Conservation (phyloP, 129 eudicot species). For the Pittosporum tobira region DNA sequence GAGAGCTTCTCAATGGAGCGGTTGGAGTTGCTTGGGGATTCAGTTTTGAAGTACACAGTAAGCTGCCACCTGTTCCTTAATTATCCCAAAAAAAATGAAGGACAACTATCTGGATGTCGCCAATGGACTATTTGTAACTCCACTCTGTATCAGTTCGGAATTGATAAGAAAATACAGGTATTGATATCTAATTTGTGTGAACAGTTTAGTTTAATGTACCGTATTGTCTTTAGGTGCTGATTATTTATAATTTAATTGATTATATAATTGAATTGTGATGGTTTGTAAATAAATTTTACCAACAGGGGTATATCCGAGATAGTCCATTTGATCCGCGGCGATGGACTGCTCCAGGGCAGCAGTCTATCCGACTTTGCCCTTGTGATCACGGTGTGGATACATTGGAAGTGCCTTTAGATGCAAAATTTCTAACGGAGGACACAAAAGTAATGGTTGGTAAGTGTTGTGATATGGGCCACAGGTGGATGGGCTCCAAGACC, state of each 20-base stretch:
- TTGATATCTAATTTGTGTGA: not conserved
- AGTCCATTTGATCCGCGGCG: constrained; percentile 79
- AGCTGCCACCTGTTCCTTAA: constrained; percentile 72
- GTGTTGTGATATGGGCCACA: constrained; percentile 75
- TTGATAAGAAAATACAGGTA: constrained; percentile 51
- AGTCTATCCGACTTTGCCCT: constrained; percentile 47
- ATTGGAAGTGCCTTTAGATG: constrained; percentile 50
- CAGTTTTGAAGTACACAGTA: constrained; percentile 71
- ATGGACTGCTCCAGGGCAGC: constrained; percentile 94
- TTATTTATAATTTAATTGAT: not conserved
- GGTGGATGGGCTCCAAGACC: constrained; percentile 91
- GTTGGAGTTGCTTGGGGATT: constrained; percentile 93
- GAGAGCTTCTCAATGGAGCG: constrained; percentile 94
- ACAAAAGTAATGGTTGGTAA: constrained; percentile 43
- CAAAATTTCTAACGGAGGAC: constrained; percentile 39
- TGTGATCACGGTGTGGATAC: constrained; percentile 73
- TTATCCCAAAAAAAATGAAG: constrained; percentile 63
- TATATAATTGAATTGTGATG: not conserved
- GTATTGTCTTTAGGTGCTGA: not conserved
- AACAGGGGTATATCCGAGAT: constrained; percentile 68
- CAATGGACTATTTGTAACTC: constrained; percentile 55
- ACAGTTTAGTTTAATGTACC: not conserved
- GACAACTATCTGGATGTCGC: constrained; percentile 50
- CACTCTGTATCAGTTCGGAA: constrained; percentile 62
- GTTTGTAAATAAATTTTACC: not conserved